phyloP scores from a whole-genome alignment of 371 early-diverging fungal species.

The Syncephalis fuscata region DNA sequence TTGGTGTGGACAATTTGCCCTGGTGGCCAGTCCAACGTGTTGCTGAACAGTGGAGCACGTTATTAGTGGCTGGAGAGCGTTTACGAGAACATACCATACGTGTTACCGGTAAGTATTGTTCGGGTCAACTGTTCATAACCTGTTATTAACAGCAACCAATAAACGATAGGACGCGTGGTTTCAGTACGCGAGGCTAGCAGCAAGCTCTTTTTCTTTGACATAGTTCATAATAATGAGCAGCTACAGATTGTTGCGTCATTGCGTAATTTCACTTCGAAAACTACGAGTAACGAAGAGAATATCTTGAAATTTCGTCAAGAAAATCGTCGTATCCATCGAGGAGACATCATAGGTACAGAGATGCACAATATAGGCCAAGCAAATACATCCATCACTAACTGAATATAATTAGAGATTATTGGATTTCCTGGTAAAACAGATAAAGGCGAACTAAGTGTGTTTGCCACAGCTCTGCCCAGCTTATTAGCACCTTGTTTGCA shows the following conservation, averaged over 20 bases:
- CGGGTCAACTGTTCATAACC: neutral
- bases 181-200: slow-evolving; percentile 63
- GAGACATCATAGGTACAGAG: slow-evolving; percentile 5
- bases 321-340: slow-evolving; percentile 33
- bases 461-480: slow-evolving; percentile 58
- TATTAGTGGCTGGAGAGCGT: neutral
- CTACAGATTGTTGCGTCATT: slow-evolving; percentile 87
- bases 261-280: slow-evolving; percentile 3
- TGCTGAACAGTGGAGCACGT: neutral
- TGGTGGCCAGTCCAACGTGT: neutral
- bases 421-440: slow-evolving; percentile 92
- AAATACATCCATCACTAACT: neutral
- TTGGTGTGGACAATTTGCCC: neutral
- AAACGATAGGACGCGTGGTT: neutral
- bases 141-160: neutral
- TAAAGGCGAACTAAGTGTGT: slow-evolving; percentile 93
- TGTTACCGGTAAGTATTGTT: neutral
- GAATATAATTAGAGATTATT: neutral
- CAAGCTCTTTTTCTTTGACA: slow-evolving; percentile 91
- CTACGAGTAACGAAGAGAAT: slow-evolving; percentile 18
- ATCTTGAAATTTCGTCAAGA: slow-evolving; percentile 64
- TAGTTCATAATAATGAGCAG: slow-evolving; percentile 85
- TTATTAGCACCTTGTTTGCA: slow-evolving; percentile 94
- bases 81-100: neutral
- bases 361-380: neutral